Conservation (phyloP, 2,329 filamentous ascomycete species). For the Exophiala lecanii-corni region DNA sequence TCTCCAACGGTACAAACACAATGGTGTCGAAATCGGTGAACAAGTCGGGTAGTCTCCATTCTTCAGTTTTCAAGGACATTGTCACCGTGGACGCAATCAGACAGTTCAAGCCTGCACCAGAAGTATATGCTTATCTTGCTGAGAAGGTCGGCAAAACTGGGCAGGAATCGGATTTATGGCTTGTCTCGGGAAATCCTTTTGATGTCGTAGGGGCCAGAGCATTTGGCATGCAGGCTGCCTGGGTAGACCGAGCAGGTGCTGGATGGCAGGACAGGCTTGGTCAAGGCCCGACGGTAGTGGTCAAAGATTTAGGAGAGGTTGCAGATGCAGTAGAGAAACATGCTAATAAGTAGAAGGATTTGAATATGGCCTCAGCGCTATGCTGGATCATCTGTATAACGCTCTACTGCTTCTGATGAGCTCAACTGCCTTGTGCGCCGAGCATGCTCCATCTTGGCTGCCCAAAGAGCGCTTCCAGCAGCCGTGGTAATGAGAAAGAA, state of each 20-base stretch:
- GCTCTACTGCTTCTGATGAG: constrained; percentile 26
- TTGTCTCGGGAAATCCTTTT: constrained; percentile 70
- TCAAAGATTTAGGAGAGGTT: constrained; percentile 55
- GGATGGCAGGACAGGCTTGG: constrained; percentile 64
- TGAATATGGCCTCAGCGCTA: constrained; percentile 14
- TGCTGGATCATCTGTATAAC: constrained; percentile 36
- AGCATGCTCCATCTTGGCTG: constrained; percentile 67
- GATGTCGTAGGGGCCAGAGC: constrained; percentile 62
- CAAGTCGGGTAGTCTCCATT: constrained; percentile 52
- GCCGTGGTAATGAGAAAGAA: constrained; percentile 88
- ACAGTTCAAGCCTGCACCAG: constrained; percentile 62
- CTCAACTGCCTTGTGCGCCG: constrained; percentile 30
- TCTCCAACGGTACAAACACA: constrained; percentile 63
- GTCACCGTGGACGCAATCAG: constrained; percentile 58
- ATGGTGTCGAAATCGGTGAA: constrained; percentile 61
- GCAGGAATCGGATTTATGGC: constrained; percentile 54
- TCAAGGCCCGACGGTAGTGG: constrained; percentile 51
- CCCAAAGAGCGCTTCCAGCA: constrained; percentile 81
- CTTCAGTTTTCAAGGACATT: constrained; percentile 49
- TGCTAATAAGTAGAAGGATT: constrained; percentile 6
- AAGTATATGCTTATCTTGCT: constrained; percentile 58
- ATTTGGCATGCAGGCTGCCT: constrained; percentile 59
- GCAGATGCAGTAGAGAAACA: constrained; percentile 35
- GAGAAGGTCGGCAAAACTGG: constrained; percentile 45
- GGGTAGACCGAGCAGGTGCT: constrained; percentile 59